A percentile compares a stretch with the other conserved stretches of the same genome.
phyloP scores from a whole-genome alignment of 345 rosid species.

The Iberis pinnata region DNA sequence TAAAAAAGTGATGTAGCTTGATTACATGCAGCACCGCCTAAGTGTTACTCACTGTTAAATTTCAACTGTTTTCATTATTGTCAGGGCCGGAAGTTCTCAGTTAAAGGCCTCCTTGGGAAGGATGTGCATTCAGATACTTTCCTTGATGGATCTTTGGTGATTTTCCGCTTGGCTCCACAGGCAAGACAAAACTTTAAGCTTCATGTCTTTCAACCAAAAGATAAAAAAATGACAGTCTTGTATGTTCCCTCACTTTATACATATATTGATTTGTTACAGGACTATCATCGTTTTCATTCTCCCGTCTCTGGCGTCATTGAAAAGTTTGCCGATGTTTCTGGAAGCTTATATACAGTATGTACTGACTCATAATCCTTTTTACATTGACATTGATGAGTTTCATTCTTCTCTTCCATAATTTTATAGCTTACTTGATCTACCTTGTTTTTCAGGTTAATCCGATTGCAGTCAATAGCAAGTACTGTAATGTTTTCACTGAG shows the following conservation, averaged over 20 bases:
- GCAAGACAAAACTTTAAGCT: conserved; percentile 11
- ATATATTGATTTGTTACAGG: conserved; percentile 41
- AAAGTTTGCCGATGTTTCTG: conserved; percentile 52
- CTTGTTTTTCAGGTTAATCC: conserved; percentile 70
- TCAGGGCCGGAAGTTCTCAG: conserved; percentile 82
- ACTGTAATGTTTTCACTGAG: conserved; percentile 94
- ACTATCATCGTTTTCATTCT: conserved; percentile 85
- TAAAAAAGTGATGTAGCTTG: conserved; percentile 5
- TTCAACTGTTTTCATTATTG: conserved; percentile 8
- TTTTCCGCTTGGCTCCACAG: conserved; percentile 97
- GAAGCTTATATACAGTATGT: conserved; percentile 77
- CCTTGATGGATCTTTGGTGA: conserved; percentile 67
- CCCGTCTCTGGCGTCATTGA: conserved; percentile 79
- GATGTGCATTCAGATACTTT: conserved; percentile 47
- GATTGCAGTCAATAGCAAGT: conserved; percentile 90
- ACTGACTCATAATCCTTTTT: conserved; percentile 9
- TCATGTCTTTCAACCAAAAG: neutral
- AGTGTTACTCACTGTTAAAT: neutral
- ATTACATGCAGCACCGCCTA: neutral
- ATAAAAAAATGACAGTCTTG: neutral
- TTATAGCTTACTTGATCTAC: conserved; percentile 6
- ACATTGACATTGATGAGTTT: conserved; percentile 3
- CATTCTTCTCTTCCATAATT: conserved; percentile 10
- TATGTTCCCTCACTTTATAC: neutral
- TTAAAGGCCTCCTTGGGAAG: conserved; percentile 76